These are phyloP conservation scores for Corrigiola litoralis DNA, from an alignment of 179 eudicot genomes.

Conservation along the genomic window DNA sequence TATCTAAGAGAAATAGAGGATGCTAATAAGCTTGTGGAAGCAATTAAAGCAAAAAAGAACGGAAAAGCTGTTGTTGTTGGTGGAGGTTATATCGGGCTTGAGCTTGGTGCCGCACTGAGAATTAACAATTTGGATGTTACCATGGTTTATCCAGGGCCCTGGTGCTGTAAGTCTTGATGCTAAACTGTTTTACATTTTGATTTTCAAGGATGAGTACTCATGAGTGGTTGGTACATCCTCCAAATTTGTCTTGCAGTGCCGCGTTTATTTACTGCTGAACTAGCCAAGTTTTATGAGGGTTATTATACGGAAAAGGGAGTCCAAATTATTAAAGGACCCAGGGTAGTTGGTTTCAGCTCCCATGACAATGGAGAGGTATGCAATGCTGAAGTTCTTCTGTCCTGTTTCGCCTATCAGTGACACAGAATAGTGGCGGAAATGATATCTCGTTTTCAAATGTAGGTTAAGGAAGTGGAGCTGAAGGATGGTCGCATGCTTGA, in stretches of 20 bases:
- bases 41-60: conserved; percentile 72
- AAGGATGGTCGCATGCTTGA: conserved; percentile 88
- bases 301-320: conserved; percentile 75
- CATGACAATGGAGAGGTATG: conserved; percentile 73
- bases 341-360: conserved; percentile 69
- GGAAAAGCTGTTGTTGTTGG: conserved; percentile 93
- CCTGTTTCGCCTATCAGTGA: background rate
- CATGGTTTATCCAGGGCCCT: conserved; percentile 99
- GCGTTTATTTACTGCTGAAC: conserved; percentile 83
- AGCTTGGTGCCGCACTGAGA: conserved; percentile 83
- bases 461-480: conserved; percentile 83
- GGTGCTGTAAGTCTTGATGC: conserved; percentile 92
- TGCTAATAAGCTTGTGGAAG: conserved; percentile 85
- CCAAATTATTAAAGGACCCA: conserved; percentile 83
- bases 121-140: conserved; percentile 78
- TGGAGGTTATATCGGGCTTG: conserved; percentile 98
- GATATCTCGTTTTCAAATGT: conserved; percentile 8
- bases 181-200: background rate
- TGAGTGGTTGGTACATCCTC: background rate
- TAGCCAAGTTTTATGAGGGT: conserved; percentile 93
- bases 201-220: background rate
- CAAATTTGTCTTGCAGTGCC: conserved; percentile 79
- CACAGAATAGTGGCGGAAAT: background rate
- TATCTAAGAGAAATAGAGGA: conserved; percentile 94
- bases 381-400: background rate